Percentiles rank a stretch among this genome's conserved stretches.
Conservation (phyloP, 495 filamentous ascomycete species). For the Sporormia fimetaria region DNA sequence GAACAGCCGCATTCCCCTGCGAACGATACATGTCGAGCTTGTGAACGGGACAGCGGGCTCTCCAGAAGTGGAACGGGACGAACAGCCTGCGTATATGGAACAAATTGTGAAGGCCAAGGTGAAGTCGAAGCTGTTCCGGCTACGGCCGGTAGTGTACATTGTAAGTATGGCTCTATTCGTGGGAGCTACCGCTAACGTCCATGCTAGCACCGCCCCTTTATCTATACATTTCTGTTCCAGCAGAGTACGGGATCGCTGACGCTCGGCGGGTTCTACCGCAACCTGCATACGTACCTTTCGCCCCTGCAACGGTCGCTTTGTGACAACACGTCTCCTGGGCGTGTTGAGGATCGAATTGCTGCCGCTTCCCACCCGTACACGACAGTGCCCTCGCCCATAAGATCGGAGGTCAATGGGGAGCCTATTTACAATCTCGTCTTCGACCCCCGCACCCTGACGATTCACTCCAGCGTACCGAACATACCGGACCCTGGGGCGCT, state of each 20-base stretch:
- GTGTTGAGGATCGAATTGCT: slow-evolving; percentile 40
- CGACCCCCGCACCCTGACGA: slow-evolving; percentile 62
- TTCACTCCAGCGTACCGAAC: slow-evolving; percentile 80
- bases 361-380: slow-evolving; percentile 27
- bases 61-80: no score
- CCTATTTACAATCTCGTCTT: slow-evolving; percentile 77
- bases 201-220: slow-evolving; percentile 61
- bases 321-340: slow-evolving; percentile 50
- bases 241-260: slow-evolving; percentile 54
- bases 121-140: slow-evolving; percentile 30
- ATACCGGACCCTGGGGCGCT: slow-evolving; percentile 55
- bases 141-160: slow-evolving; percentile 64
- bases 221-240: slow-evolving; percentile 82
- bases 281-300: slow-evolving; percentile 67
- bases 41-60: slow-evolving; percentile 1
- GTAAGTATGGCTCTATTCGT: slow-evolving; percentile 29
- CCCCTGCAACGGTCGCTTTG: slow-evolving; percentile 64
- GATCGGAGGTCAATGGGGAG: slow-evolving; percentile 29
- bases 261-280: slow-evolving; percentile 61
- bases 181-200: slow-evolving; percentile 2
- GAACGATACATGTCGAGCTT: slow-evolving; percentile 41
- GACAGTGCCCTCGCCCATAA: slow-evolving; percentile 24
- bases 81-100: slow-evolving; percentile 5
- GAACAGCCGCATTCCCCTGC: slow-evolving; percentile 38
- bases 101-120: slow-evolving; percentile 1